phyloP scores from a whole-genome alignment of 2,329 filamentous ascomycete species.

The Aspergillus ustus region DNA sequence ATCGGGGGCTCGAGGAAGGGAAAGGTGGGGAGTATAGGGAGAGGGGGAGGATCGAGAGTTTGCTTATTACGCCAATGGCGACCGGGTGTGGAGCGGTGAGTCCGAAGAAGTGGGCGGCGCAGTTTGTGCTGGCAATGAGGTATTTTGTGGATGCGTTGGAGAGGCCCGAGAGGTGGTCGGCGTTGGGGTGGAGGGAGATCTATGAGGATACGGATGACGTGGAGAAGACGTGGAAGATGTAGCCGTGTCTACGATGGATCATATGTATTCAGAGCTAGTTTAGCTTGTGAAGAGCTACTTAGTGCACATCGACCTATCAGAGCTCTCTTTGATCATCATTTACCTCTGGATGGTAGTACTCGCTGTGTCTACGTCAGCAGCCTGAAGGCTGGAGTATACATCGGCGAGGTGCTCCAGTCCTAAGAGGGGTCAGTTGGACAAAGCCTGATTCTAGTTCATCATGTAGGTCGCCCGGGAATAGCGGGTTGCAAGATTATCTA shows the following conservation, averaged over 20 bases:
- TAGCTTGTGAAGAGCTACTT: not conserved
- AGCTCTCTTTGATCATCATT: slow-evolving; percentile 49
- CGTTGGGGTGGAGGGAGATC: slow-evolving; percentile 44
- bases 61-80: slow-evolving; percentile 59
- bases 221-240: slow-evolving; percentile 30
- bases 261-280: not conserved
- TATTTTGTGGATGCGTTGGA: slow-evolving; percentile 56
- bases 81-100: slow-evolving; percentile 55
- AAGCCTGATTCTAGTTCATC: slow-evolving; percentile 40
- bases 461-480: slow-evolving; percentile 29
- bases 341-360: slow-evolving; percentile 6
- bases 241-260: not conserved
- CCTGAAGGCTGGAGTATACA: slow-evolving; percentile 37
- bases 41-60: slow-evolving; percentile 41
- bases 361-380: slow-evolving; percentile 37
- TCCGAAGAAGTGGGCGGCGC: slow-evolving; percentile 54
- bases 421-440: slow-evolving; percentile 25
- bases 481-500: not conserved
- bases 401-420: slow-evolving; percentile 18
- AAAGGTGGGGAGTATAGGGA: slow-evolving; percentile 4
- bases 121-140: slow-evolving; percentile 57
- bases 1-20: slow-evolving; percentile 32
- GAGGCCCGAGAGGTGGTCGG: slow-evolving; percentile 49
- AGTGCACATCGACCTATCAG: slow-evolving; percentile 37
- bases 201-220: slow-evolving; percentile 32